A percentile compares a stretch with the other conserved stretches of the same genome.
phyloP scores from a whole-genome alignment of 495 filamentous ascomycete species.

The Podospora bellae-mahoneyi region DNA sequence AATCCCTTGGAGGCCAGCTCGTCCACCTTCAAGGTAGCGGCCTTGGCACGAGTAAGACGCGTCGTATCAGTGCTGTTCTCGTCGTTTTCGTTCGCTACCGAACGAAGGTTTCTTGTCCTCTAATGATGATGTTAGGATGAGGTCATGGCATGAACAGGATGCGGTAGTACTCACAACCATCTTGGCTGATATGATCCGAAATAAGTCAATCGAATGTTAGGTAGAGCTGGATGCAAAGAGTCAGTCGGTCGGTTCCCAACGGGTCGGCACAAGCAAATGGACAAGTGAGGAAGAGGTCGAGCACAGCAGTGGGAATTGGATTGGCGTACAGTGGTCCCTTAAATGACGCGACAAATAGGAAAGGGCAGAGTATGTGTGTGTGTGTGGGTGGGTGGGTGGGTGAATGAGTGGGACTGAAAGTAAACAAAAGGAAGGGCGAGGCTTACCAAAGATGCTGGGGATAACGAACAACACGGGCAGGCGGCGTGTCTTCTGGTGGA shows the following conservation, averaged over 20 bases:
- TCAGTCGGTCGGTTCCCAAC: conserved; percentile 9
- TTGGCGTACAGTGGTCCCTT: neutral
- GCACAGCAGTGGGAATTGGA: neutral
- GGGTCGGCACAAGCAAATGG: conserved; percentile 1
- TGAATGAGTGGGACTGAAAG: neutral
- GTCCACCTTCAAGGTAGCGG: conserved; percentile 65
- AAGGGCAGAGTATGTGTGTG: neutral
- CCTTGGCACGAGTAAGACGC: conserved; percentile 90
- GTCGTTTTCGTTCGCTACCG: conserved; percentile 85
- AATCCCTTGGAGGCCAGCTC: conserved; percentile 62
- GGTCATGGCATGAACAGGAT: neutral
- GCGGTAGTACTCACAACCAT: conserved; percentile 49
- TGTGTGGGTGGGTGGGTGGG: too few relatives aligned
- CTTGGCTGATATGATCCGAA: conserved; percentile 22
- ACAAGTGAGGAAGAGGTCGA: neutral
- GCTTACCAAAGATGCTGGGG: conserved; percentile 23
- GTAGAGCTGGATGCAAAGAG: conserved; percentile 12
- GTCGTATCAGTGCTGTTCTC: conserved; percentile 69
- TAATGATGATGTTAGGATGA: conserved; percentile 8
- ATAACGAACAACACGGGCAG: conserved; percentile 13
- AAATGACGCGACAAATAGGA: conserved; percentile 9
- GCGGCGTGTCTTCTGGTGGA: conserved; percentile 15
- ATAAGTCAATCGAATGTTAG: conserved; percentile 20
- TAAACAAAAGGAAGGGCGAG: neutral
- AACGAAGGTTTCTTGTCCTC: conserved; percentile 45